phyloP scores from a whole-genome alignment of 169 alveolate species.

The Babesia ovis region DNA sequence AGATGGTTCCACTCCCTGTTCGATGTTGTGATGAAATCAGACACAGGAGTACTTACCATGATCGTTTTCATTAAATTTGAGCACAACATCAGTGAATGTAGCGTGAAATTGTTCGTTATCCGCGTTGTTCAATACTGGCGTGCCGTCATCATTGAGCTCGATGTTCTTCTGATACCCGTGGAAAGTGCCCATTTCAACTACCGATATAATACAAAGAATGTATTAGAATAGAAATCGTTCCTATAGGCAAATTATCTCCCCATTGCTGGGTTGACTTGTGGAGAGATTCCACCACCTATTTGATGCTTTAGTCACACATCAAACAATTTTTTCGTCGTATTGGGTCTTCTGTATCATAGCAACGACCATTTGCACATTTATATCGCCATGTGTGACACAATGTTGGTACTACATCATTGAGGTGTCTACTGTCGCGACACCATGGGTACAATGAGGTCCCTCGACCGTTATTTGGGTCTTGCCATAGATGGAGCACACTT shows the following conservation, averaged over 20 bases:
- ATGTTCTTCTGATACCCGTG: slow-evolving; percentile 35
- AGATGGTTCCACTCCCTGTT: slow-evolving; percentile 53
- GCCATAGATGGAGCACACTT: slow-evolving; percentile 40
- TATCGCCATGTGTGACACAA: slow-evolving; percentile 1
- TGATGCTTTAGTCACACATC: background rate
- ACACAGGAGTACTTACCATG: slow-evolving; percentile 19
- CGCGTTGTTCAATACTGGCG: slow-evolving; percentile 22
- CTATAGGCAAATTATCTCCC: too few species aligned
- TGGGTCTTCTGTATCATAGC: too few species aligned
- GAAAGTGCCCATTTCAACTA: slow-evolving; percentile 9
- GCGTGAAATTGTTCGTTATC: slow-evolving; percentile 31
- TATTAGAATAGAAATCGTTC: too few species aligned
- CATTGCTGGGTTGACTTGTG: background rate
- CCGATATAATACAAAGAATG: too few species aligned
- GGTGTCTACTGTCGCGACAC: background rate
- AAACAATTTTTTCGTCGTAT: too few species aligned
- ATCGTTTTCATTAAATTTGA: slow-evolving; percentile 24
- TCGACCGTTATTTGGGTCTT: slow-evolving; percentile 52
- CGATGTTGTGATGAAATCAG: background rate
- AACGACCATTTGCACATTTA: background rate
- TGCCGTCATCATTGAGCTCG: slow-evolving; percentile 7
- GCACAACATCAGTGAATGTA: slow-evolving; percentile 27
- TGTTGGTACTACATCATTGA: background rate
- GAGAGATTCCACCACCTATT: background rate
- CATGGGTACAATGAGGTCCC: slow-evolving; percentile 2